Percentiles rank a stretch among this genome's conserved stretches.
phyloP scores from a whole-genome alignment of 441 rosid species.

The Pelargonium cotyledonis region DNA sequence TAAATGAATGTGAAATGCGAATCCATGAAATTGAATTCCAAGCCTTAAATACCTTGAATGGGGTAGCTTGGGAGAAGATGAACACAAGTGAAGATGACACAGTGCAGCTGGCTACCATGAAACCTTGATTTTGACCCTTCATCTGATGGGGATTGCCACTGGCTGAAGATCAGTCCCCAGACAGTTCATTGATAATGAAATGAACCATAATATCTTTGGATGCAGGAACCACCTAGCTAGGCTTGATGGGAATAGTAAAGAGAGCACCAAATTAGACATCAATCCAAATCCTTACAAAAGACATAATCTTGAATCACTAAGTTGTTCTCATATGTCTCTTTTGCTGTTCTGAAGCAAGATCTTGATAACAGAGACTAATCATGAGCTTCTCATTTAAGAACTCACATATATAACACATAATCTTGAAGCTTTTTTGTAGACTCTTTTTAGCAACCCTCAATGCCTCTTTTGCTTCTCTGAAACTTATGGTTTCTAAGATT shows the following conservation, averaged over 20 bases:
- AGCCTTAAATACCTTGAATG: slow-evolving; percentile 25
- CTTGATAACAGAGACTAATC: background rate
- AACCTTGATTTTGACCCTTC: slow-evolving; percentile 37
- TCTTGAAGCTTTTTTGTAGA: background rate
- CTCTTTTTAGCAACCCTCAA: background rate
- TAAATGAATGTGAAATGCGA: slow-evolving; percentile 29
- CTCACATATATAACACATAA: too few relatives aligned
- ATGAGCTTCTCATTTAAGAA: too few relatives aligned
- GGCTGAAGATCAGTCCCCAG: background rate
- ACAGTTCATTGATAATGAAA: too few relatives aligned
- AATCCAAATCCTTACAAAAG: too few relatives aligned
- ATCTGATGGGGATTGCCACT: slow-evolving; percentile 20
- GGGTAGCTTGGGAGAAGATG: slow-evolving; percentile 30
- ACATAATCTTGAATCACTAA: too few relatives aligned
- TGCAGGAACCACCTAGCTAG: background rate
- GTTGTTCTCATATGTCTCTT: background rate
- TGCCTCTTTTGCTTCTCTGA: background rate
- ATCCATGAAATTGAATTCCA: slow-evolving; percentile 21
- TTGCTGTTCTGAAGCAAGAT: background rate
- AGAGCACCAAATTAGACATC: background rate
- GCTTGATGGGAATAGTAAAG: background rate
- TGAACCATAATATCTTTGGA: background rate
- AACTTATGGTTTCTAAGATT: background rate
- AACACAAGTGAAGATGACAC: slow-evolving; percentile 27
- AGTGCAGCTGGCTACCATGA: slow-evolving; percentile 20